phyloP scores from a whole-genome alignment of 164 flowering plant species.

The Annona cherimola region DNA sequence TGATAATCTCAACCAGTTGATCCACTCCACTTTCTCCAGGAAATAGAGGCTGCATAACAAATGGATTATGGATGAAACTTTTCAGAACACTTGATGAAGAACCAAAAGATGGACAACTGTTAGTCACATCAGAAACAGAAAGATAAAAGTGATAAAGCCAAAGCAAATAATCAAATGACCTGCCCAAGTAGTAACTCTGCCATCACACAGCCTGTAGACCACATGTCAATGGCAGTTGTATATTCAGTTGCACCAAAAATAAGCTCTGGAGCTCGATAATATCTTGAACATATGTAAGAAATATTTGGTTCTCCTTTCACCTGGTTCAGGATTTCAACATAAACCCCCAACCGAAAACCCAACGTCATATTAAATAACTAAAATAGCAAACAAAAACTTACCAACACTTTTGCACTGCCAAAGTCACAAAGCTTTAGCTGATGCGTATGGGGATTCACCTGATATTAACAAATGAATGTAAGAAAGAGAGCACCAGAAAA shows the following conservation, averaged over 20 bases:
- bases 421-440: conserved; percentile 95
- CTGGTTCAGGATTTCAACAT: conserved; percentile 31
- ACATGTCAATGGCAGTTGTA: conserved; percentile 92
- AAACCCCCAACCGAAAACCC: conserved; percentile 5
- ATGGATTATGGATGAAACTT: conserved; percentile 6
- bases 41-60: conserved; percentile 67
- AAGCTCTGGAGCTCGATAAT: conserved; percentile 96
- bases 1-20: conserved; percentile 90
- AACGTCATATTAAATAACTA: conserved; percentile 3
- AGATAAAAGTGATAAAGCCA: background rate
- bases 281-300: conserved; percentile 96
- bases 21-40: conserved; percentile 99
- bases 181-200: conserved; percentile 95
- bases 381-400: conserved; percentile 22
- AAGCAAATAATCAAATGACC: conserved; percentile 32
- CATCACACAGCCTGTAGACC: conserved; percentile 99
- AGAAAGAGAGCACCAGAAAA: too few species aligned
- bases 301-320: conserved; percentile 97
- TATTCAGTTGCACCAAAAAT: conserved; percentile 97
- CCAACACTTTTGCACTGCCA: conserved; percentile 98
- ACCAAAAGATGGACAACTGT: background rate
- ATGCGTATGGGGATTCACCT: conserved; percentile 98
- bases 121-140: background rate
- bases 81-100: conserved; percentile 3
- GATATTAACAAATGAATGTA: conserved; percentile 11